A percentile compares a stretch with the other conserved stretches of the same genome.
Conservation (phyloP, 768 basidiomycete species). For the Mrakia frigida region DNA sequence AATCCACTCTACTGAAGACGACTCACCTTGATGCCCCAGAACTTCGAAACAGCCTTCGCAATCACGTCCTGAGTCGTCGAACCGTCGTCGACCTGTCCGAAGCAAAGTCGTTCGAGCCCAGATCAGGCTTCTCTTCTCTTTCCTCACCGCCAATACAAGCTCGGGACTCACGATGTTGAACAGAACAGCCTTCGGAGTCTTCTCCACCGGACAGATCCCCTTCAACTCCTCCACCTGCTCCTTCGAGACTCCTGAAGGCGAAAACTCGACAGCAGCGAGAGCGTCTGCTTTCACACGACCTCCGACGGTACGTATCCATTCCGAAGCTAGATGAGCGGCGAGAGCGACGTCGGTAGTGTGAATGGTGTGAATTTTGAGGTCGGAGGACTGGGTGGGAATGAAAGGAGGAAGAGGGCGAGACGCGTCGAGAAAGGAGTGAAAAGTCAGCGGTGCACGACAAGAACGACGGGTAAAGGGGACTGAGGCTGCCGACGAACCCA, state of each 20-base stretch:
- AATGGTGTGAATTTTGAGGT: conserved; percentile 54
- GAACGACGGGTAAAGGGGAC: neutral
- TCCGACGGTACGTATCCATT: conserved; percentile 54
- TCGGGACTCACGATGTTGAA: conserved; percentile 62
- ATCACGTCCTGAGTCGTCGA: conserved; percentile 27
- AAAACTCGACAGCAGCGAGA: conserved; percentile 62
- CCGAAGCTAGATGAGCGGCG: conserved; percentile 66
- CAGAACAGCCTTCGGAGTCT: conserved; percentile 64
- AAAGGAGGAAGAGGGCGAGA: neutral
- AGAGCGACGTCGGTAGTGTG: conserved; percentile 76
- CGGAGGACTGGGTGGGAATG: conserved; percentile 8
- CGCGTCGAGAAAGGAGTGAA: neutral
- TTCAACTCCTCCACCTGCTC: conserved; percentile 58
- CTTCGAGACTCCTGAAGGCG: conserved; percentile 63
- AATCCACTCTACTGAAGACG: no score
- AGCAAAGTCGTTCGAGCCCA: neutral
- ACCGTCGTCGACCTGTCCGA: neutral
- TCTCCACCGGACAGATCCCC: conserved; percentile 51
- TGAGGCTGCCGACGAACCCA: conserved; percentile 45
- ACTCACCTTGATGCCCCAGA: conserved; percentile 21
- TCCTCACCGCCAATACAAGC: neutral
- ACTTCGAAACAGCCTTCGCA: conserved; percentile 16
- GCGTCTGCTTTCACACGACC: conserved; percentile 62
- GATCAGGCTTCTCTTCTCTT: neutral
- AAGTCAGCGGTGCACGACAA: conserved; percentile 31